Conservation (phyloP, 441 rosid genomes). For the Populus hybrid region DNA sequence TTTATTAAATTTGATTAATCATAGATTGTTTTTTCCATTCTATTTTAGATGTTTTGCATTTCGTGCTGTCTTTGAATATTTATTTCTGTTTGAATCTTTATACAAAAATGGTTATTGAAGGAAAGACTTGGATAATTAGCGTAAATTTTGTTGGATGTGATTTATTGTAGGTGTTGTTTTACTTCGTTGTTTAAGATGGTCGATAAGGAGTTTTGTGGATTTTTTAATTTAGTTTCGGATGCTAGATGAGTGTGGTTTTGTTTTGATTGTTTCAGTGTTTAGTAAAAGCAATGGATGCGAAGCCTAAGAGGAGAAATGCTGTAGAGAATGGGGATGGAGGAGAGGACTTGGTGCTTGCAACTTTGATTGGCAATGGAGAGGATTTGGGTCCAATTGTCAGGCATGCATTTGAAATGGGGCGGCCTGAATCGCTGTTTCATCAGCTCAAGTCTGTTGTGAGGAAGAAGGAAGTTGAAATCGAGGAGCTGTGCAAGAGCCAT, state of each 20-base stretch:
- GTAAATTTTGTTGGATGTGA: neutral
- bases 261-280: slow-evolving; percentile 21
- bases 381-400: slow-evolving; percentile 91
- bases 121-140: neutral
- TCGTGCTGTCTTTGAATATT: too few species aligned
- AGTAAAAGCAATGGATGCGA: slow-evolving; percentile 54
- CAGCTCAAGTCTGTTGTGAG: slow-evolving; percentile 75
- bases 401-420: slow-evolving; percentile 82
- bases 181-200: neutral
- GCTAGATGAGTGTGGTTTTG: neutral
- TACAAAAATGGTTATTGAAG: neutral
- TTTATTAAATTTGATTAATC: too few species aligned
- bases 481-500: slow-evolving; percentile 96
- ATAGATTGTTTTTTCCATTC: too few species aligned
- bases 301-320: slow-evolving; percentile 71
- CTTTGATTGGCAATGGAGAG: slow-evolving; percentile 83
- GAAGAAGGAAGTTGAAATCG: slow-evolving; percentile 91
- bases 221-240: neutral
- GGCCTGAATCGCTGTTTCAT: slow-evolving; percentile 79
- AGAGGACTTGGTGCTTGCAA: slow-evolving; percentile 81
- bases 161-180: neutral
- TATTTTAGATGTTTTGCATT: too few species aligned
- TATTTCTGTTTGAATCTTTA: neutral
- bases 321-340: slow-evolving; percentile 82
- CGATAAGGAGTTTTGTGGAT: neutral